phyloP scores from a whole-genome alignment of 2,329 filamentous ascomycete species.

The Arthrocladium fulminans region DNA sequence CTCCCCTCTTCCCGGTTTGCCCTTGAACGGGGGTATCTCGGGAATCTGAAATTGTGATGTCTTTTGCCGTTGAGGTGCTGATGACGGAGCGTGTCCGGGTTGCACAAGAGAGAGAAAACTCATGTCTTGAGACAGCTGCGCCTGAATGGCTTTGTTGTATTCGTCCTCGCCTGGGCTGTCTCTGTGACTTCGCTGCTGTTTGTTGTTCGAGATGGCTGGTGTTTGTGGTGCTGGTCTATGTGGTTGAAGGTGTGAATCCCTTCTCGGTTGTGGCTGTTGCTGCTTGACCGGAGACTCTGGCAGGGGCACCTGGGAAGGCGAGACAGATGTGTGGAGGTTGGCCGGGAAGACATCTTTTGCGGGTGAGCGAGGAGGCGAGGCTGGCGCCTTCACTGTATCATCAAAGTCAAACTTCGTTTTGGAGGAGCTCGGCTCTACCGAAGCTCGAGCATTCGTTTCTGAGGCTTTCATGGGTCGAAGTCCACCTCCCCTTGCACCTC shows the following conservation, averaged over 20 bases:
- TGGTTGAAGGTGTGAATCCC: slow-evolving; percentile 19
- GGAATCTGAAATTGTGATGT: slow-evolving; percentile 27
- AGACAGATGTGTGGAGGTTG: slow-evolving; percentile 29
- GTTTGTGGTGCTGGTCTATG: slow-evolving; percentile 37
- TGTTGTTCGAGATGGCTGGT: slow-evolving; percentile 36
- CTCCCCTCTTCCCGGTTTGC: slow-evolving; percentile 21
- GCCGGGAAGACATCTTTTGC: slow-evolving; percentile 41
- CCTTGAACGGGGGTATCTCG: slow-evolving; percentile 29
- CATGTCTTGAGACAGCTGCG: slow-evolving; percentile 34
- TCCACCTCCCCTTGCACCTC: slow-evolving; percentile 54
- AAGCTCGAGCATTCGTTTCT: slow-evolving; percentile 64
- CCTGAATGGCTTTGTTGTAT: slow-evolving; percentile 35
- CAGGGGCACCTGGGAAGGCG: slow-evolving; percentile 53
- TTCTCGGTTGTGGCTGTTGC: slow-evolving; percentile 44
- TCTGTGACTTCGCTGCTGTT: slow-evolving; percentile 28
- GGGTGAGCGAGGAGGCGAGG: slow-evolving; percentile 50
- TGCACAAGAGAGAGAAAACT: slow-evolving; percentile 30
- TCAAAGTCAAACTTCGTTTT: slow-evolving; percentile 28
- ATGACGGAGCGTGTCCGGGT: slow-evolving; percentile 19
- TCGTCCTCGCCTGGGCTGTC: slow-evolving; percentile 33
- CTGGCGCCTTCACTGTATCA: slow-evolving; percentile 37
- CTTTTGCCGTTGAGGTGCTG: slow-evolving; percentile 17
- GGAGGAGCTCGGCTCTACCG: slow-evolving; percentile 41
- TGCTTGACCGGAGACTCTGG: slow-evolving; percentile 51
- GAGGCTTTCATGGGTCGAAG: slow-evolving; percentile 70